These are phyloP conservation scores for Cucurbita ficifolia DNA, from an alignment of 306 rosid genomes.

Conservation along the genomic window DNA sequence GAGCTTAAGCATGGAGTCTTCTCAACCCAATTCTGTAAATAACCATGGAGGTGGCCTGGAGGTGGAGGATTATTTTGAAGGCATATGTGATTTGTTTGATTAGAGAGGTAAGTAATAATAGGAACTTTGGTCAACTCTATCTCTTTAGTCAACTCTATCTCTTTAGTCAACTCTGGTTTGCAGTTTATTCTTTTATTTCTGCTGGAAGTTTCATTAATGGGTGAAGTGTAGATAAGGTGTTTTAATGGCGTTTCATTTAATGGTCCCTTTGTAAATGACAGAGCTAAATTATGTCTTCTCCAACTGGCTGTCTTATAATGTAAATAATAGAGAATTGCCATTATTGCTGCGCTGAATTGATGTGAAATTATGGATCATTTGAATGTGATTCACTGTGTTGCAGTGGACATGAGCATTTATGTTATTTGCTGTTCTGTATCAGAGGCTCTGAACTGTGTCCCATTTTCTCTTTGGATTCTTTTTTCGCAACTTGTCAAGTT, in stretches of 20 bases:
- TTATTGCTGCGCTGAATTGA: neutral
- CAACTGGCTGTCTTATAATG: conserved; percentile 38
- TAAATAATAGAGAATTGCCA: conserved; percentile 42
- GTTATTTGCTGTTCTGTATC: neutral
- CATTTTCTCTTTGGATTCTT: neutral
- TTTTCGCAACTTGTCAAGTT: neutral
- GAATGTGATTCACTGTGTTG: neutral
- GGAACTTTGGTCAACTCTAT: neutral
- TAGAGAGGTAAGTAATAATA: conserved; percentile 27
- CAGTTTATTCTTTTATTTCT: conserved; percentile 11
- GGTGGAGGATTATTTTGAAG: conserved; percentile 65
- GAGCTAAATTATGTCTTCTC: conserved; percentile 13
- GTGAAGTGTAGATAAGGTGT: conserved; percentile 36
- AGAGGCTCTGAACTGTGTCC: neutral
- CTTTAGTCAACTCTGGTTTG: conserved; percentile 1
- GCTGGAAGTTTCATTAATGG: conserved; percentile 37
- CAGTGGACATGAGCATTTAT: conserved; percentile 1
- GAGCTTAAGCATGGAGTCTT: conserved; percentile 40
- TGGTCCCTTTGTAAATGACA: conserved; percentile 48
- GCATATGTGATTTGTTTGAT: conserved; percentile 25
- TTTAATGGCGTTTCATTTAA: neutral
- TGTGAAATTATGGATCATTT: neutral
- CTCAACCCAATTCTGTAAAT: conserved; percentile 72
- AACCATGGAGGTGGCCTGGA: conserved; percentile 42
- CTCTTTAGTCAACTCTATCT: neutral